A percentile compares a stretch with the other conserved stretches of the same genome.
Evolutionary conservation across 2,329 filamentous ascomycete genomes (phyloP).

Genomic region (Calonectria ilicicola): DNA sequence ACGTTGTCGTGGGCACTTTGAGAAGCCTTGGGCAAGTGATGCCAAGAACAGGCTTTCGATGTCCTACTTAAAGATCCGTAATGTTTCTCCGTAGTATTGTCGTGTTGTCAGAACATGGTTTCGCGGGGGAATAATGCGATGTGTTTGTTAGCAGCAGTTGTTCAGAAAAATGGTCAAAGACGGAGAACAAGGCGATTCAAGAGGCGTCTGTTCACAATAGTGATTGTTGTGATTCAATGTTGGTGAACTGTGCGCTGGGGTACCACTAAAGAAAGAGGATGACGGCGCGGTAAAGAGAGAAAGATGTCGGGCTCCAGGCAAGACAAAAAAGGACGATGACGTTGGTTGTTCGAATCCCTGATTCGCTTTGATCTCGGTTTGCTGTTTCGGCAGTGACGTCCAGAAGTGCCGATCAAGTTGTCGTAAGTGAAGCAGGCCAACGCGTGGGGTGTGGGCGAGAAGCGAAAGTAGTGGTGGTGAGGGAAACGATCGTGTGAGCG

Average conservation of each 20-base stretch:
- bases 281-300: background rate
- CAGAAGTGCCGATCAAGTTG: background rate
- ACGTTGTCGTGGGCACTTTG: slow-evolving; percentile 22
- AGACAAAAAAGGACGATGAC: slow-evolving; percentile 1
- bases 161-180: slow-evolving; percentile 5
- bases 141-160: background rate
- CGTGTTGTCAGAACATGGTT: slow-evolving; percentile 39
- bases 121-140: background rate
- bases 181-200: background rate
- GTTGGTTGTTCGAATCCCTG: slow-evolving; percentile 18
- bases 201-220: background rate
- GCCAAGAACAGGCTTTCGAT: slow-evolving; percentile 13
- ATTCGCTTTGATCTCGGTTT: slow-evolving; percentile 15
- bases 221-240: slow-evolving; percentile 10
- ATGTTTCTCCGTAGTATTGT: slow-evolving; percentile 36
- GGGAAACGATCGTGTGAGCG: background rate
- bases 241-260: background rate
- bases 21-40: slow-evolving; percentile 23
- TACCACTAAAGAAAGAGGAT: background rate
- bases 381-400: slow-evolving; percentile 9
- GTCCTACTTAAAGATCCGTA: slow-evolving; percentile 23
- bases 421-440: slow-evolving; percentile 9
- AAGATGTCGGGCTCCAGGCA: slow-evolving; percentile 17
- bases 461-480: slow-evolving; percentile 1
- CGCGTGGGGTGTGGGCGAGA: background rate